Evolutionary conservation across 208 protist genomes (phyloP), one percentile per base, ranked within the genome.

Genomic region (Trypanosoma cruzi): DNA sequence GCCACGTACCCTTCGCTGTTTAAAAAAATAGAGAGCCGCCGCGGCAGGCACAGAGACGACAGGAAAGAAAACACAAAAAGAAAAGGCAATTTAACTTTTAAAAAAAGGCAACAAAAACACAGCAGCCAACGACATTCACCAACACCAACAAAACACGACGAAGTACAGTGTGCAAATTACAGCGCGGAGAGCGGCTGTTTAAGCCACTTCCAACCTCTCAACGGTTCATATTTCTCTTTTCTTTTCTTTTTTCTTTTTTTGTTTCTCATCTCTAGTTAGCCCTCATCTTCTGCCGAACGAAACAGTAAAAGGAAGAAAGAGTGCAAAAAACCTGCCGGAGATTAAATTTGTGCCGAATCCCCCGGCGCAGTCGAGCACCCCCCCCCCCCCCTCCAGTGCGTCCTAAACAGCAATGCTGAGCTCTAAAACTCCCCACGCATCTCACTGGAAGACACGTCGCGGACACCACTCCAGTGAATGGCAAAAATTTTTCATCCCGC

Each of bases 221-320:
- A 3, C 3, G 20, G 7, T 20, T 49, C 44, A 49, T 2, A 20
- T 20, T 20, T 49, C 16, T 22, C 16, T 49, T 49, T 49, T 49
- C 44, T 49, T 49, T 49, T 13, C 16, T 49, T 49, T 20, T 20
- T 49, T 49, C 20, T 49, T 22, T 4, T 49, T 49, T 49, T 4
- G 4, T 20, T 6, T 13, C 44, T 5, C 16, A 22, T n/a, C 20
- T 49, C 20, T 49, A 49, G 16, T 49, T 22, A 13, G 37, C 8
- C 37, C 44, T 49, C 10, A 3, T 20, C 44, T 49, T 49, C 44
- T 49, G 10, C 44, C 4, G 44, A 49, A 49, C 22, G 24, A 22
- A 57, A 34, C 5, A 2, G 16, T 14, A 49, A 42, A 55, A 44
- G 63, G 62, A 16, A 62, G 58, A 63, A 48, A 69, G 24, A 50